A percentile compares a stretch with the other conserved stretches of the same genome.
These are phyloP conservation scores for Halteria grandinella DNA, from an alignment of 73 alveolate species.

Conservation along the genomic window DNA sequence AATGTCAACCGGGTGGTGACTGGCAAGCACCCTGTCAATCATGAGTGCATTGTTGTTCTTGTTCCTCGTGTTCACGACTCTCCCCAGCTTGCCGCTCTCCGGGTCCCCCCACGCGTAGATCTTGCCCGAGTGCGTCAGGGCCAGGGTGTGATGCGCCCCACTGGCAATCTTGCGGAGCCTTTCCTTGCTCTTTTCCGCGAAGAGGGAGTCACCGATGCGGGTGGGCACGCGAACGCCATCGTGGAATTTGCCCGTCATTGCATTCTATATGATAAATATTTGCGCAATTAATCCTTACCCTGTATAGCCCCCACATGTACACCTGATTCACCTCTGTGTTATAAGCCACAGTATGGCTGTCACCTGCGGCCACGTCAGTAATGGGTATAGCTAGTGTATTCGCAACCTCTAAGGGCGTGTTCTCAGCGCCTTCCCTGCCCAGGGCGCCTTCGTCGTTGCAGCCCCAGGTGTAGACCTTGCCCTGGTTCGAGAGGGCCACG, in stretches of 20 bases:
- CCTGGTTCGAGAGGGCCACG: background rate
- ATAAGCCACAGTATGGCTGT: constrained; percentile 87
- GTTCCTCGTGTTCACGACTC: constrained; percentile 61
- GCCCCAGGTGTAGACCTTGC: background rate
- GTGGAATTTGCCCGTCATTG: constrained; percentile 56
- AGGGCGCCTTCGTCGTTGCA: constrained; percentile 41
- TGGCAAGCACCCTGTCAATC: constrained; percentile 64
- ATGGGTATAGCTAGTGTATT: constrained; percentile 56
- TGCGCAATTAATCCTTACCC: constrained; percentile 27
- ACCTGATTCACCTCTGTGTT: constrained; percentile 65
- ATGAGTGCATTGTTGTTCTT: constrained; percentile 49
- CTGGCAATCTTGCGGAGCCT: constrained; percentile 68
- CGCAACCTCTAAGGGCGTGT: constrained; percentile 68
- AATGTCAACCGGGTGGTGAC: constrained; percentile 73
- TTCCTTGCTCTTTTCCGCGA: constrained; percentile 10
- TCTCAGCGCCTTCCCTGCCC: constrained; percentile 82
- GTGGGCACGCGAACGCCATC: constrained; percentile 48
- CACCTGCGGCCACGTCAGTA: constrained; percentile 85
- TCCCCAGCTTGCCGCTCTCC: constrained; percentile 67
- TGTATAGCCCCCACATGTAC: constrained; percentile 86
- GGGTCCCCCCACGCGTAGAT: constrained; percentile 91
- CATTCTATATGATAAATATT: constrained; percentile 20
- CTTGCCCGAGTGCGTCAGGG: constrained; percentile 71
- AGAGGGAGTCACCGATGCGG: constrained; percentile 52
- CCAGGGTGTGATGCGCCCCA: constrained; percentile 88